These are phyloP conservation scores for Ceratocystis papillata DNA, from an alignment of 2,329 filamentous ascomycete species.

Conservation along the genomic window DNA sequence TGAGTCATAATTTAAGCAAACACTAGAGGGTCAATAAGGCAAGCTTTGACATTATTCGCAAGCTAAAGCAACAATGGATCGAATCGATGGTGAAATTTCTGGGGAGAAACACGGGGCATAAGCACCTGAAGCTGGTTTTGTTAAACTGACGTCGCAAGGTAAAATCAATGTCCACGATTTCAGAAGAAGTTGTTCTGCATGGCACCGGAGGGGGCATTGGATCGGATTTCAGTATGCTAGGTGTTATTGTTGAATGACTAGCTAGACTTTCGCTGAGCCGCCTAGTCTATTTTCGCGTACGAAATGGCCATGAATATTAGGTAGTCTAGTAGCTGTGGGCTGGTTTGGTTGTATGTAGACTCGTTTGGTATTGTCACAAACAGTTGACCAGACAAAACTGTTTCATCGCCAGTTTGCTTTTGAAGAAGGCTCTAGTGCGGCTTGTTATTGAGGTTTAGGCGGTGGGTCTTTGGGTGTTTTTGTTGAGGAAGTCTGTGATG, in stretches of 20 bases:
- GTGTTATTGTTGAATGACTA: neutral
- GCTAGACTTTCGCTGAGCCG: neutral
- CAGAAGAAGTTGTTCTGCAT: conserved; percentile 13
- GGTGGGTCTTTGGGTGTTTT: too few species aligned
- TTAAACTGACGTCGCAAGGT: conserved; percentile 63
- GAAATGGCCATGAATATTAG: too few species aligned
- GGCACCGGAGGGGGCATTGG: neutral
- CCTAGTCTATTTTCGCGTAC: neutral
- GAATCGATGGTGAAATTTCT: neutral
- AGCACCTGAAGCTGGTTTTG: conserved; percentile 60
- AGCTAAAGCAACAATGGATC: neutral
- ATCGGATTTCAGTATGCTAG: neutral
- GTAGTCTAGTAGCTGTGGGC: too few species aligned
- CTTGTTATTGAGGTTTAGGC: too few species aligned
- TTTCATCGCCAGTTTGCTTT: too few species aligned
- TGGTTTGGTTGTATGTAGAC: too few species aligned
- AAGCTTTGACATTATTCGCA: conserved; percentile 11
- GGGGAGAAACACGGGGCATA: conserved; percentile 18
- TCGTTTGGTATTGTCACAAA: too few species aligned
- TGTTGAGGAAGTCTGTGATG: neutral
- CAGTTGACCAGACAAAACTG: too few species aligned
- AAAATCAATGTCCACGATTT: conserved; percentile 53
- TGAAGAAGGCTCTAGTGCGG: too few species aligned
- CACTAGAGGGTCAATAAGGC: conserved; percentile 12
- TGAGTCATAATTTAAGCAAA: neutral